phyloP scores from a whole-genome alignment of 2,329 filamentous ascomycete species.

The Lecanicillium sp. region DNA sequence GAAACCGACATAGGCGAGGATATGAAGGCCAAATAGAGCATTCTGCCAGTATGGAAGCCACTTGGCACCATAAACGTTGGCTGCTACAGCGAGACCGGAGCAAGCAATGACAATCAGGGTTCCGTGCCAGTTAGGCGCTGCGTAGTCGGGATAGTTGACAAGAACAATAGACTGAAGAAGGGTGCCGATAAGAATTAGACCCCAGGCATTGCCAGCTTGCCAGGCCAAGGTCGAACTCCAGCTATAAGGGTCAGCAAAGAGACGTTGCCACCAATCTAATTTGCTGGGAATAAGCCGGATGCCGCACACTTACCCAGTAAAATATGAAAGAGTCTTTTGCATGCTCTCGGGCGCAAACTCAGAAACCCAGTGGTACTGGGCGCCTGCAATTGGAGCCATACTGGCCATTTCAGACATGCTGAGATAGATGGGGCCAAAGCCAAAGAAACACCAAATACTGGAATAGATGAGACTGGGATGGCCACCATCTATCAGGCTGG shows the following conservation, averaged over 20 bases:
- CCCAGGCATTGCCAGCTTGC: slow-evolving; percentile 5
- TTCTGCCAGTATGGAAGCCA: slow-evolving; percentile 6
- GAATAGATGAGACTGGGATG: slow-evolving; percentile 1
- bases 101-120: slow-evolving; percentile 2
- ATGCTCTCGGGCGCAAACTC: slow-evolving; percentile 5
- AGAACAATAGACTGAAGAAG: slow-evolving; percentile 2
- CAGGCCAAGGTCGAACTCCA: slow-evolving; percentile 6
- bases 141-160: slow-evolving; percentile 1
- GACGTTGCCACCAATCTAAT: not conserved
- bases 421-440: slow-evolving; percentile 5
- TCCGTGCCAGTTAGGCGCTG: slow-evolving; percentile 2
- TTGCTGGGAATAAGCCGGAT: not conserved
- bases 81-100: not conserved
- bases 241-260: not conserved
- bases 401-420: slow-evolving; percentile 7
- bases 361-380: slow-evolving; percentile 5
- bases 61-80: slow-evolving; percentile 1
- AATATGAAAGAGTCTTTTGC: slow-evolving; percentile 5
- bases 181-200: slow-evolving; percentile 4
- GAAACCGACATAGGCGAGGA: slow-evolving; percentile 2
- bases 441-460: slow-evolving; percentile 4
- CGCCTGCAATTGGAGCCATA: slow-evolving; percentile 6
- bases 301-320: slow-evolving; percentile 2
- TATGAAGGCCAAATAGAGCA: slow-evolving; percentile 2
- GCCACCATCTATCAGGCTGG: slow-evolving; percentile 2